These are phyloP conservation scores for Salix udensis DNA, from an alignment of 345 rosid genomes.

Conservation along the genomic window DNA sequence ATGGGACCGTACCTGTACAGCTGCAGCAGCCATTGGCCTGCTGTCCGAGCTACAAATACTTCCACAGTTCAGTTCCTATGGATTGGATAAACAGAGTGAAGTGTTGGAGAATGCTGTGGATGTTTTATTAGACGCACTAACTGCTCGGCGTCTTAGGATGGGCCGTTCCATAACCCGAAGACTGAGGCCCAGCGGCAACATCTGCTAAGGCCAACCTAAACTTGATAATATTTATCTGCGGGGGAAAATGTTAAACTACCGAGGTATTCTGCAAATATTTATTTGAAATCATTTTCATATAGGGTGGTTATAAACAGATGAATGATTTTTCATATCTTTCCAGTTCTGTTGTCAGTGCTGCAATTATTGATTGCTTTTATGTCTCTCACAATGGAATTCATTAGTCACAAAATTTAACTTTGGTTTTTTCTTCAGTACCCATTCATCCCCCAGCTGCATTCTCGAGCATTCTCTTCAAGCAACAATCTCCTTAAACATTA, in stretches of 20 bases:
- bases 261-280: background rate
- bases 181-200: conserved; percentile 41
- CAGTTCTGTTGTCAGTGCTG: background rate
- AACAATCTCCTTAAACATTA: background rate
- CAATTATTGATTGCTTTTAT: background rate
- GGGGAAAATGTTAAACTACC: background rate
- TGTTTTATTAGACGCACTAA: conserved; percentile 64
- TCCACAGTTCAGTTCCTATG: conserved; percentile 45
- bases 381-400: background rate
- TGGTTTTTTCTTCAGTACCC: background rate
- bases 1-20: conserved; percentile 94
- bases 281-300: background rate
- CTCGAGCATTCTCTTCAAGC: background rate
- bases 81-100: conserved; percentile 58
- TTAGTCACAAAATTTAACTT: background rate
- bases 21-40: conserved; percentile 81
- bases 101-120: conserved; percentile 65
- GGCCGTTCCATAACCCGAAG: conserved; percentile 86
- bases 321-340: background rate
- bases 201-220: conserved; percentile 31
- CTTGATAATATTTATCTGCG: background rate
- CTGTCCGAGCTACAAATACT: conserved; percentile 65
- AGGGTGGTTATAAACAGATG: background rate
- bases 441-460: background rate
- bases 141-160: conserved; percentile 77